Evolutionary conservation across 495 filamentous ascomycete genomes (phyloP).

Genomic region (Diplogelasinospora grovesii): DNA sequence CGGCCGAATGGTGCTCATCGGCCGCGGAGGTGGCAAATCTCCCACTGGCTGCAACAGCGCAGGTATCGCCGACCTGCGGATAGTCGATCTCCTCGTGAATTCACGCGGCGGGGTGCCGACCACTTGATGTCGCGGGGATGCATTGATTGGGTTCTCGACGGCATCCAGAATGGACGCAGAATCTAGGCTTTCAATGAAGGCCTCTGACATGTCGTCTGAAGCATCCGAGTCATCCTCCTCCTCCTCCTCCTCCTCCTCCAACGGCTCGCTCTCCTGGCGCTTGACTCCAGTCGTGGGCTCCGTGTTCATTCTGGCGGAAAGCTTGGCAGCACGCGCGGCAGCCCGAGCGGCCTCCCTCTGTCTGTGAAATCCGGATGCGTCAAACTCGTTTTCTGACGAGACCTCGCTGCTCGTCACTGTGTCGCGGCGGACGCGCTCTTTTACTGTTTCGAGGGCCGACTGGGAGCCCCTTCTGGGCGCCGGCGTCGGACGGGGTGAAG

Average conservation of each 20-base stretch:
- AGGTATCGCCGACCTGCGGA: slow-evolving; percentile 36
- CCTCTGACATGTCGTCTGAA: slow-evolving; percentile 47
- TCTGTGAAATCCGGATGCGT: slow-evolving; percentile 57
- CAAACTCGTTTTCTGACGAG: slow-evolving; percentile 83
- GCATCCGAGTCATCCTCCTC: slow-evolving; percentile 56
- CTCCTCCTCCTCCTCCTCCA: slow-evolving; percentile 50
- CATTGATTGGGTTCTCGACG: slow-evolving; percentile 41
- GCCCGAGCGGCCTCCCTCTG: slow-evolving; percentile 43
- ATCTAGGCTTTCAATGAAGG: slow-evolving; percentile 48
- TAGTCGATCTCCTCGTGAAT: slow-evolving; percentile 43
- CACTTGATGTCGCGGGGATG: slow-evolving; percentile 42
- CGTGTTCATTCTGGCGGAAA: slow-evolving; percentile 38
- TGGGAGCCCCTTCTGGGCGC: slow-evolving; percentile 61
- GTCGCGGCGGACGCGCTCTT: slow-evolving; percentile 70
- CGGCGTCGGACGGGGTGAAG: slow-evolving; percentile 20
- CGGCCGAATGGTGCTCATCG: slow-evolving; percentile 75
- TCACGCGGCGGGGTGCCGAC: slow-evolving; percentile 50
- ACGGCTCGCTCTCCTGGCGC: slow-evolving; percentile 46
- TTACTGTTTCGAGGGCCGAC: slow-evolving; percentile 65
- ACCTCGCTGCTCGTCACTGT: slow-evolving; percentile 90
- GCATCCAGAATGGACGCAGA: slow-evolving; percentile 46
- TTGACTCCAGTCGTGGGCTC: slow-evolving; percentile 37
- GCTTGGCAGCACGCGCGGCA: slow-evolving; percentile 24
- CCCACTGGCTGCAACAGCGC: slow-evolving; percentile 54
- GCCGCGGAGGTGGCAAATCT: slow-evolving; percentile 84